Conservation (phyloP, 2,329 filamentous ascomycete species). For the Hortaea werneckii region DNA sequence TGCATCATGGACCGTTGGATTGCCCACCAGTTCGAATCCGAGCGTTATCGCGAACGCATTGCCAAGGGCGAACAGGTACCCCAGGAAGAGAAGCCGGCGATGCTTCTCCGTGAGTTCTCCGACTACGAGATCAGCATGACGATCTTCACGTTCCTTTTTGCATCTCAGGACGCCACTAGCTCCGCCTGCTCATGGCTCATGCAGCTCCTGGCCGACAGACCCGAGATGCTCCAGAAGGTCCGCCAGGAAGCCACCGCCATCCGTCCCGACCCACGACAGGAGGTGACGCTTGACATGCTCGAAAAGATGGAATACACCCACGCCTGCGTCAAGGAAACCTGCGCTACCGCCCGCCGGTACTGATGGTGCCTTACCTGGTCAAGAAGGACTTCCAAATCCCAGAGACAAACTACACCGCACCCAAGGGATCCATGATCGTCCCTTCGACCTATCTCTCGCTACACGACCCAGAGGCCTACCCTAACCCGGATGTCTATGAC, state of each 20-base stretch:
- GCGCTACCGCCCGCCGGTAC: constrained; percentile 87
- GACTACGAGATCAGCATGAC: constrained; percentile 90
- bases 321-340: constrained; percentile 85
- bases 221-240: constrained; percentile 81
- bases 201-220: constrained; percentile 85
- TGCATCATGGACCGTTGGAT: constrained; percentile 98
- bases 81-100: constrained; percentile 66
- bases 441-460: constrained; percentile 84
- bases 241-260: constrained; percentile 56
- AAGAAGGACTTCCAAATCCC: constrained; percentile 95
- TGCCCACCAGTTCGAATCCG: constrained; percentile 74
- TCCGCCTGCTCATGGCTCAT: constrained; percentile 92
- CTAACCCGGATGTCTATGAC: constrained; percentile 78
- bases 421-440: constrained; percentile 91
- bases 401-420: constrained; percentile 68
- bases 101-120: constrained; percentile 73
- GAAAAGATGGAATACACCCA: constrained; percentile 83
- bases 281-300: constrained; percentile 69
- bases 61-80: constrained; percentile 60
- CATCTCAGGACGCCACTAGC: constrained; percentile 92
- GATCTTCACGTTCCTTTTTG: constrained; percentile 92
- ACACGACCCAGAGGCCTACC: constrained; percentile 86
- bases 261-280: constrained; percentile 16
- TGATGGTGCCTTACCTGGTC: constrained; percentile 91
- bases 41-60: constrained; percentile 68